Evolutionary conservation across 495 filamentous ascomycete species (phyloP).

Genomic region (Trichoderma virens): DNA sequence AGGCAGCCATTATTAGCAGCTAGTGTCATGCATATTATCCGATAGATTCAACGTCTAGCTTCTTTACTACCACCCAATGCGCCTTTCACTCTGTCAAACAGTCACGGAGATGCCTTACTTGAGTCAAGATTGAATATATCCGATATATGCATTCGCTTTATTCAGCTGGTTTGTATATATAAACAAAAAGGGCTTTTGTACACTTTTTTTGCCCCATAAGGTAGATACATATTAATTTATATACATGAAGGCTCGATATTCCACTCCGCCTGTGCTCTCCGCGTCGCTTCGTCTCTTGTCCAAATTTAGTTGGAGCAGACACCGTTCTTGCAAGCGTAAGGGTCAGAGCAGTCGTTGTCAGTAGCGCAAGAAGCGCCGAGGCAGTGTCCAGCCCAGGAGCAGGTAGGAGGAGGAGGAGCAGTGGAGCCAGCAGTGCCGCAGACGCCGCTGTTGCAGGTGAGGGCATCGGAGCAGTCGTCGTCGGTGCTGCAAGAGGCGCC

Average conservation of each 20-base stretch:
- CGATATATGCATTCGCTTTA: neutral
- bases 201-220: neutral
- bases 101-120: neutral
- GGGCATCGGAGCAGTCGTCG: neutral
- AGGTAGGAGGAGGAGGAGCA: neutral
- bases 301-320: neutral
- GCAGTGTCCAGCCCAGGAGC: slow-evolving; percentile 2
- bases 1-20: neutral
- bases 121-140: neutral
- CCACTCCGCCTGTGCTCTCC: neutral
- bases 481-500: slow-evolving; percentile 3
- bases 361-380: neutral
- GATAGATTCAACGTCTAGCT: too few species aligned
- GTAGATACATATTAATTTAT: neutral
- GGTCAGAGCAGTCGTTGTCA: slow-evolving; percentile 4
- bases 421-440: neutral
- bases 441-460: slow-evolving; percentile 3
- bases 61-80: neutral
- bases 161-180: neutral
- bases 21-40: neutral
- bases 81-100: neutral
- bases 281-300: neutral
- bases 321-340: neutral
- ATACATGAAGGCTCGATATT: neutral
- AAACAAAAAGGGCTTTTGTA: neutral